Conservation (phyloP, 2,329 filamentous ascomycete genomes). For the Alternaria ventricosa region DNA sequence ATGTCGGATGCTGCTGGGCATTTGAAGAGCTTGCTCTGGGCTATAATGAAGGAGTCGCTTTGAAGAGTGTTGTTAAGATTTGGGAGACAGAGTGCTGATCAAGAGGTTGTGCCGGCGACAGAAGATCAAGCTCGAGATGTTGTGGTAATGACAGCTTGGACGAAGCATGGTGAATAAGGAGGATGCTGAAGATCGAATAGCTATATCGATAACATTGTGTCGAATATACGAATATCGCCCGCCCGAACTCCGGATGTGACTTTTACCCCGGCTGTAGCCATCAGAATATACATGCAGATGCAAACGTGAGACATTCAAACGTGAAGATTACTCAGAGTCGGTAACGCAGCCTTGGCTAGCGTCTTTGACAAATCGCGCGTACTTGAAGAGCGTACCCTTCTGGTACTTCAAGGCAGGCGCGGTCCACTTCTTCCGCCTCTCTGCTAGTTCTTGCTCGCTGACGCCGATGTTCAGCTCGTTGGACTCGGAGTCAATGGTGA, state of each 20-base stretch:
- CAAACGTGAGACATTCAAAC: neutral
- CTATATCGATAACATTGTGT: neutral
- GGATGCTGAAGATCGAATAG: neutral
- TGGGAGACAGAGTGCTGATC: neutral
- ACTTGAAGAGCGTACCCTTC: slow-evolving; percentile 67
- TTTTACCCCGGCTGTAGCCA: slow-evolving; percentile 1
- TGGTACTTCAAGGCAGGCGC: slow-evolving; percentile 64
- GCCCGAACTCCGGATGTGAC: neutral
- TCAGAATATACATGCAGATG: neutral
- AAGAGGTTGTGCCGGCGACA: neutral
- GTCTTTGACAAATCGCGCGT: slow-evolving; percentile 62
- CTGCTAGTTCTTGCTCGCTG: slow-evolving; percentile 65
- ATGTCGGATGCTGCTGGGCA: neutral
- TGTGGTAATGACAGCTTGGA: neutral
- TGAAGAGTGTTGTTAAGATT: too few relatives aligned
- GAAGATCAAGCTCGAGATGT: neutral
- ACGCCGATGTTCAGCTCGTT: slow-evolving; percentile 71
- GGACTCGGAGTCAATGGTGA: slow-evolving; percentile 82
- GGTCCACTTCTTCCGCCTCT: slow-evolving; percentile 58
- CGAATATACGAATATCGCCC: neutral
- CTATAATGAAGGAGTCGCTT: neutral
- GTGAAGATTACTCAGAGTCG: slow-evolving; percentile 48
- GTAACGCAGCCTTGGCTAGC: slow-evolving; percentile 67
- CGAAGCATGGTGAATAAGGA: neutral
- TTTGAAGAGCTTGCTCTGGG: neutral